phyloP scores from a whole-genome alignment of 2,329 filamentous ascomycete species.

The Didymella lethalis region DNA sequence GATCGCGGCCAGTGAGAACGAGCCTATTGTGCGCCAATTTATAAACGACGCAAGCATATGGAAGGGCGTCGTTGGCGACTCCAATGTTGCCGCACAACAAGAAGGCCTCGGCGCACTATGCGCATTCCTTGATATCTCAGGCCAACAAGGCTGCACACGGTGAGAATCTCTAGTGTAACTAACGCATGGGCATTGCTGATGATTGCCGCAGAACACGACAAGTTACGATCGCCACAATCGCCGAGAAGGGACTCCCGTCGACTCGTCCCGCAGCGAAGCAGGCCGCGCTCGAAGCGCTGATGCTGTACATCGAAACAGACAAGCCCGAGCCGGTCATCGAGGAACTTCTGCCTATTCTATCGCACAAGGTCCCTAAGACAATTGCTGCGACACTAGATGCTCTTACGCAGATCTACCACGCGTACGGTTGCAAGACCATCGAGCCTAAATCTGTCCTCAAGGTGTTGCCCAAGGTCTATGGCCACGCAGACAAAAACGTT shows the following conservation, averaged over 20 bases:
- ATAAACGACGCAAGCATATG: slow-evolving; percentile 83
- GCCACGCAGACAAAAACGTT: slow-evolving; percentile 97
- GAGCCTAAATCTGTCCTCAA: slow-evolving; percentile 94
- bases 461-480: slow-evolving; percentile 85
- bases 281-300: slow-evolving; percentile 81
- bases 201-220: slow-evolving; percentile 68
- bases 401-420: slow-evolving; percentile 85
- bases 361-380: slow-evolving; percentile 91
- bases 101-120: slow-evolving; percentile 89
- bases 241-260: slow-evolving; percentile 89
- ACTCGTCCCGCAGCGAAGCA: slow-evolving; percentile 89
- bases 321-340: slow-evolving; percentile 85
- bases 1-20: slow-evolving; percentile 81
- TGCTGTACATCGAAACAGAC: slow-evolving; percentile 91
- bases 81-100: slow-evolving; percentile 95
- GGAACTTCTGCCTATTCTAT: slow-evolving; percentile 81
- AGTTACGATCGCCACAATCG: slow-evolving; percentile 77
- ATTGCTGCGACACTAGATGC: slow-evolving; percentile 78
- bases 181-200: slow-evolving; percentile 22
- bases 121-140: slow-evolving; percentile 90
- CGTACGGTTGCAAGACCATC: slow-evolving; percentile 91
- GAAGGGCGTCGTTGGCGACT: slow-evolving; percentile 92
- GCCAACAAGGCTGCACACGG: slow-evolving; percentile 77
- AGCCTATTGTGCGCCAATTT: slow-evolving; percentile 87
- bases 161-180: slow-evolving; percentile 43